phyloP scores from a whole-genome alignment of 2,329 filamentous ascomycete genomes.

The Achaetomium macrosporum region DNA sequence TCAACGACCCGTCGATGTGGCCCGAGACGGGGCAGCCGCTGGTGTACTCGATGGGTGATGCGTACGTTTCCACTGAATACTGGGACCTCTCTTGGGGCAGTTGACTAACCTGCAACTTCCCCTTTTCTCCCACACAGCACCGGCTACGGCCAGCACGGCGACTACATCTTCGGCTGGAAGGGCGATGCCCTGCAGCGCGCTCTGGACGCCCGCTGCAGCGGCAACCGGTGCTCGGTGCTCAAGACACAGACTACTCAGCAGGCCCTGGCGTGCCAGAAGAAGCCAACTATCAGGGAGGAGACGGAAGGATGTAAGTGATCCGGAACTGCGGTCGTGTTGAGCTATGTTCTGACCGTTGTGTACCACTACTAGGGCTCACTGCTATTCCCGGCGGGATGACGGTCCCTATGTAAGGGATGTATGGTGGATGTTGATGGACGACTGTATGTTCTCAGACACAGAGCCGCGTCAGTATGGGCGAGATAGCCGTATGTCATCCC shows the following conservation, averaged over 20 bases:
- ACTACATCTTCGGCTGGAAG: constrained; percentile 26
- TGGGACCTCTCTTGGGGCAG: neutral
- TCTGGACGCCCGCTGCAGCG: constrained; percentile 24
- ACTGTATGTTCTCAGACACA: too few species aligned
- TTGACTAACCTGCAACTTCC: too few species aligned
- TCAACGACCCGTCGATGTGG: constrained; percentile 30
- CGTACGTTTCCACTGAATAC: constrained; percentile 21
- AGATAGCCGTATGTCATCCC: too few species aligned
- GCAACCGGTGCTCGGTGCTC: constrained; percentile 20
- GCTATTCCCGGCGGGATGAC: too few species aligned
- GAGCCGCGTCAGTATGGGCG: too few species aligned
- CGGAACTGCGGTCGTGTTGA: too few species aligned
- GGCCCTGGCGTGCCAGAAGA: constrained; percentile 21
- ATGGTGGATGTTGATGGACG: too few species aligned
- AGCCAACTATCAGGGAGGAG: constrained; percentile 21
- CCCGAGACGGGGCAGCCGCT: constrained; percentile 24
- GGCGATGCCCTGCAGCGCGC: constrained; percentile 25
- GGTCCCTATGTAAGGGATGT: too few species aligned
- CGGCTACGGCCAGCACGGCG: constrained; percentile 22
- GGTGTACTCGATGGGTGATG: constrained; percentile 26
- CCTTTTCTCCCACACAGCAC: constrained; percentile 2
- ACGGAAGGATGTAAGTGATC: constrained; percentile 24
- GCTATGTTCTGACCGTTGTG: too few species aligned
- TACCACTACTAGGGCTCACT: too few species aligned
- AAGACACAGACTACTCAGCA: constrained; percentile 21